Percentiles rank a stretch among this genome's conserved stretches.
Conservation (phyloP, 1,284 basidiomycete genomes). For the Somion occarium region DNA sequence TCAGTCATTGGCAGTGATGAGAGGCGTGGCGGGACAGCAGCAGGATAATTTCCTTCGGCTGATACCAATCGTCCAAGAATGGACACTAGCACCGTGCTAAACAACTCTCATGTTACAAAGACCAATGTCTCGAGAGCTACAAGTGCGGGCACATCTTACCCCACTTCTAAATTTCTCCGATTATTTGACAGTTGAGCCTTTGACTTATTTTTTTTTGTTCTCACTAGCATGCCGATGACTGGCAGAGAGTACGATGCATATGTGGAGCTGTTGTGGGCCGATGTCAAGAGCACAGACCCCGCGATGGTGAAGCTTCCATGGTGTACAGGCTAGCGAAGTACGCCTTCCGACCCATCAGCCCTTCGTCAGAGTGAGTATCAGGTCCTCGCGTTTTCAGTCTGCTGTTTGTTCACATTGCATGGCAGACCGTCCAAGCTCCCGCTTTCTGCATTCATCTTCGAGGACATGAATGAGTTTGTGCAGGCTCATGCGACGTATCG, state of each 20-base stretch:
- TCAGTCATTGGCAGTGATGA: conserved; percentile 18
- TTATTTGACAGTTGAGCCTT: not conserved
- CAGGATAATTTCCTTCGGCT: conserved; percentile 53
- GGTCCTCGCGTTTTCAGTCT: conserved; percentile 4
- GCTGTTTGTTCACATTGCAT: conserved; percentile 8
- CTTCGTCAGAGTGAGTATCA: conserved; percentile 51
- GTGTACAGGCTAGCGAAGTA: conserved; percentile 77
- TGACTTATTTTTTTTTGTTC: conserved; percentile 9
- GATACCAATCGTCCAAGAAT: conserved; percentile 88
- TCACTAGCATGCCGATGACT: conserved; percentile 52
- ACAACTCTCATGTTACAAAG: conserved; percentile 79
- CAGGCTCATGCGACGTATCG: conserved; percentile 88
- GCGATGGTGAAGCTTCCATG: conserved; percentile 32
- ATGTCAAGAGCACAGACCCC: conserved; percentile 45
- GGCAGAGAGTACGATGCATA: conserved; percentile 63
- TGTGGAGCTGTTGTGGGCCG: conserved; percentile 78
- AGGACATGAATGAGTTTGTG: conserved; percentile 84
- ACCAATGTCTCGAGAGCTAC: conserved; percentile 79
- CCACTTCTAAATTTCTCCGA: conserved; percentile 14
- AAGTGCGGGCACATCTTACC: conserved; percentile 59
- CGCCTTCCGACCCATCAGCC: conserved; percentile 69
- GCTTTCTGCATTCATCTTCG: conserved; percentile 77
- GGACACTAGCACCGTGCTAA: conserved; percentile 41
- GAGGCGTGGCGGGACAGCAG: conserved; percentile 27
- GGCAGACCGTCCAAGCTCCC: conserved; percentile 60